A percentile compares a stretch with the other conserved stretches of the same genome.
Evolutionary conservation across 1,284 basidiomycete species (phyloP).

Genomic region (Ceratobasidium theobromae): DNA sequence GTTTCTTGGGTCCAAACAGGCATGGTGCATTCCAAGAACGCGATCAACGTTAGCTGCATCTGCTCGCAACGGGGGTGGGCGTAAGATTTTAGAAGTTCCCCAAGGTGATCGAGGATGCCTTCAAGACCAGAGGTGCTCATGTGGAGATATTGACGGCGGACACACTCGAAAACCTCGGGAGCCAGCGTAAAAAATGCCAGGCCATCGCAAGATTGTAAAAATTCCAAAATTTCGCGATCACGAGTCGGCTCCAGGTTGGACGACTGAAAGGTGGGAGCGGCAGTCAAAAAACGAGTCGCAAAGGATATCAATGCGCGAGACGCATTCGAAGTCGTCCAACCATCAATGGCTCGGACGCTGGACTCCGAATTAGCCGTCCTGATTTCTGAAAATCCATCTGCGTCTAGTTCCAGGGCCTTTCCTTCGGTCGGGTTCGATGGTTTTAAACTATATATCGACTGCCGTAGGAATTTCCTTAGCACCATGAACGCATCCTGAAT

Average conservation of each 20-base stretch:
- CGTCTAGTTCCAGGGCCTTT: conserved; percentile 6
- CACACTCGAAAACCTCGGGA: conserved; percentile 57
- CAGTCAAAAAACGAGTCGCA: conserved; percentile 50
- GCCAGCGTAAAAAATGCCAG: conserved; percentile 60
- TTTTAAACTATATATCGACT: conserved; percentile 4
- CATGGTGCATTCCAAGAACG: conserved; percentile 67
- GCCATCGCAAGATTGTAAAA: conserved; percentile 55
- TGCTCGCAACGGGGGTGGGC: conserved; percentile 49
- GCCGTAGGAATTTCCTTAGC: conserved; percentile 43
- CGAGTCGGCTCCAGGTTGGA: conserved; percentile 57
- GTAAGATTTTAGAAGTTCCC: conserved; percentile 53
- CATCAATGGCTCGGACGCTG: conserved; percentile 1
- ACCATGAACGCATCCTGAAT: conserved; percentile 55
- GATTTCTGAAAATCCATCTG: conserved; percentile 27
- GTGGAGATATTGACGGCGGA: conserved; percentile 57
- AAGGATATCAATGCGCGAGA: conserved; percentile 29
- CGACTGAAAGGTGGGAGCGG: conserved; percentile 62
- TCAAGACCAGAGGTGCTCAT: conserved; percentile 56
- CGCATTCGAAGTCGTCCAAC: background rate
- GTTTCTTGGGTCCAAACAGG: conserved; percentile 60
- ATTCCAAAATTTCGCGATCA: conserved; percentile 63
- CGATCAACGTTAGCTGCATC: conserved; percentile 57
- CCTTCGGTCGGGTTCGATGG: conserved; percentile 2
- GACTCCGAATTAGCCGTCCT: conserved; percentile 16
- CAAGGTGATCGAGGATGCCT: conserved; percentile 57